phyloP scores from a whole-genome alignment of 345 rosid genomes.

The Citrus sp. region DNA sequence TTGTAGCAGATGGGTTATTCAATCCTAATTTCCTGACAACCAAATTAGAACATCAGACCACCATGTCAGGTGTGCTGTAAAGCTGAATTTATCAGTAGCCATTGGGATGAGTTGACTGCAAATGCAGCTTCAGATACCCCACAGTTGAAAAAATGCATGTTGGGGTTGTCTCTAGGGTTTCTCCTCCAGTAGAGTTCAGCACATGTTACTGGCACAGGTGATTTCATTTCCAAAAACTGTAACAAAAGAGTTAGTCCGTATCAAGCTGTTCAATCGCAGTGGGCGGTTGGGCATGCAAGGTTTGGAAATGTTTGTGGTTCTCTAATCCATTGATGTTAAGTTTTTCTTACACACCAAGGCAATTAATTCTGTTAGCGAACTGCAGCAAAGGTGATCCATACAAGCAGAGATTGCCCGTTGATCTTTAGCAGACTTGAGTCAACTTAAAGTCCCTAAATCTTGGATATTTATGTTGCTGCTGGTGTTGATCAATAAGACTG shows the following conservation, averaged over 20 bases:
- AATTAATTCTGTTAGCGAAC: background rate
- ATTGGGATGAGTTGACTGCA: background rate
- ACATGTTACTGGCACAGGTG: background rate
- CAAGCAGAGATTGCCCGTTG: background rate
- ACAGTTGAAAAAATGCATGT: background rate
- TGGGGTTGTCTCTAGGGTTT: background rate
- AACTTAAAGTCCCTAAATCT: background rate
- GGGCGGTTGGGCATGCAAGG: background rate
- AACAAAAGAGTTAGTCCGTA: background rate
- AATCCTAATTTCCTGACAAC: background rate
- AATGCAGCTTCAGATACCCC: background rate
- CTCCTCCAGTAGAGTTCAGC: background rate
- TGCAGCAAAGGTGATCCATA: background rate
- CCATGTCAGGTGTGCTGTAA: background rate
- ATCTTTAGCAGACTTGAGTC: background rate
- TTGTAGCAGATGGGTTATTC: background rate
- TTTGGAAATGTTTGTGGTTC: background rate
- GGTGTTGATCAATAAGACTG: background rate
- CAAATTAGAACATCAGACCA: background rate
- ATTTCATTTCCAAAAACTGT: background rate
- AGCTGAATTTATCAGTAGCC: background rate
- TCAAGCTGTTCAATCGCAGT: background rate
- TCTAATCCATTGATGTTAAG: too few relatives aligned
- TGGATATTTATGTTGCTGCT: background rate
- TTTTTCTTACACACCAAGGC: background rate